Conservation (phyloP, 805 yeast genomes). For the Cyberlindnera meyerae region DNA sequence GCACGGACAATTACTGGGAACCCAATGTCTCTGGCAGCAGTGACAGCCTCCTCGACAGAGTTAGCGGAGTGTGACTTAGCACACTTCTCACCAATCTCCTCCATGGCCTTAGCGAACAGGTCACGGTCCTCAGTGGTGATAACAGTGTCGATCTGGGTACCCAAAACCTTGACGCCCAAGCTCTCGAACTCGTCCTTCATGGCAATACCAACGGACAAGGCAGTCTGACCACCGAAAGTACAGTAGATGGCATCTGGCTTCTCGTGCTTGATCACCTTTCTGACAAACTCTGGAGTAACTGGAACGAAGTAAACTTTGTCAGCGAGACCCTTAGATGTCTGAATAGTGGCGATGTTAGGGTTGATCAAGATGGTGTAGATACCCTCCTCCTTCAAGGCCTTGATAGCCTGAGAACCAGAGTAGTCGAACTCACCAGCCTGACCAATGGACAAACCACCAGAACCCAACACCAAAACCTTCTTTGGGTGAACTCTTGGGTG, state of each 20-base stretch:
- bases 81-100: constrained; percentile 90
- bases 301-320: constrained; percentile 97
- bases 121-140: constrained; percentile 99
- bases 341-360: constrained; percentile 98
- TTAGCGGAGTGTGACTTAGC: constrained; percentile 89
- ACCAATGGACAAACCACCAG: constrained; percentile 97
- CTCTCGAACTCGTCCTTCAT: constrained; percentile 92
- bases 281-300: constrained; percentile 94
- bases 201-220: constrained; percentile 90
- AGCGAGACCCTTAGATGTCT: constrained; percentile 95
- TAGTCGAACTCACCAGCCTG: constrained; percentile 99
- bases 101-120: constrained; percentile 90
- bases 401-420: constrained; percentile 98
- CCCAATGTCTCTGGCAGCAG: constrained; percentile 76
- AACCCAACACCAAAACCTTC: constrained; percentile 91
- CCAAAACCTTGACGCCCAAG: constrained; percentile 90
- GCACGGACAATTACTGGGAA: constrained; percentile 97
- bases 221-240: constrained; percentile 99
- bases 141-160: constrained; percentile 93
- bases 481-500: constrained; percentile 80
- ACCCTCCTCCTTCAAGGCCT: constrained; percentile 96
- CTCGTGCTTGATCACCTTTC: constrained; percentile 92
- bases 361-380: constrained; percentile 93
- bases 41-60: constrained; percentile 78
- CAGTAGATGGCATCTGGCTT: constrained; percentile 95